Evolutionary conservation across 2,329 filamentous ascomycete species (phyloP).

Genomic region (Aspergillus novoparasiticus): DNA sequence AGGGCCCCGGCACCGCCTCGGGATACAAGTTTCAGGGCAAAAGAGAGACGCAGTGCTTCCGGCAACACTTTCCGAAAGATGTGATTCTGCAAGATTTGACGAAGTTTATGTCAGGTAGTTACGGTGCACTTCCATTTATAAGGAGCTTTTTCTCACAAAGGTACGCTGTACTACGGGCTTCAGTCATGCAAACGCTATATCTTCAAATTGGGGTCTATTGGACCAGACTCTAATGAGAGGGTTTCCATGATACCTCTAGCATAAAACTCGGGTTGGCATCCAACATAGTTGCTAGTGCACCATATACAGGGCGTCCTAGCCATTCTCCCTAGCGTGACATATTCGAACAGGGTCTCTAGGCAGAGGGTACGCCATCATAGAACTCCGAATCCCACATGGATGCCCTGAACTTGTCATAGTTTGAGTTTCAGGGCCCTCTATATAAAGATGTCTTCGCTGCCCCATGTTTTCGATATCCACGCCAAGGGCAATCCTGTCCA

Average conservation of each 20-base stretch:
- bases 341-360: neutral
- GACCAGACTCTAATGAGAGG: neutral
- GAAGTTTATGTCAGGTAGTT: neutral
- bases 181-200: neutral
- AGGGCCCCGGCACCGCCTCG: slow-evolving; percentile 24
- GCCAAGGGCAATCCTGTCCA: neutral
- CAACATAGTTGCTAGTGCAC: neutral
- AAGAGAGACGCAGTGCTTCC: slow-evolving; percentile 53
- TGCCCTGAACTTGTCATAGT: neutral
- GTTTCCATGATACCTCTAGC: neutral
- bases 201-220: neutral
- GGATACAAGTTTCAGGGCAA: slow-evolving; percentile 30
- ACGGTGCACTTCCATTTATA: neutral
- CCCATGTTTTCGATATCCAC: neutral
- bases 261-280: neutral
- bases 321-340: neutral
- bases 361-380: neutral
- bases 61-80: slow-evolving; percentile 52
- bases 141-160: neutral
- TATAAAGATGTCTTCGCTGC: neutral
- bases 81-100: slow-evolving; percentile 27
- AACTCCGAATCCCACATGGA: neutral
- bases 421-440: neutral
- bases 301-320: neutral
- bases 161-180: neutral